phyloP scores from a whole-genome alignment of 2,329 filamentous ascomycete species.

The Rutstroemia sp. region DNA sequence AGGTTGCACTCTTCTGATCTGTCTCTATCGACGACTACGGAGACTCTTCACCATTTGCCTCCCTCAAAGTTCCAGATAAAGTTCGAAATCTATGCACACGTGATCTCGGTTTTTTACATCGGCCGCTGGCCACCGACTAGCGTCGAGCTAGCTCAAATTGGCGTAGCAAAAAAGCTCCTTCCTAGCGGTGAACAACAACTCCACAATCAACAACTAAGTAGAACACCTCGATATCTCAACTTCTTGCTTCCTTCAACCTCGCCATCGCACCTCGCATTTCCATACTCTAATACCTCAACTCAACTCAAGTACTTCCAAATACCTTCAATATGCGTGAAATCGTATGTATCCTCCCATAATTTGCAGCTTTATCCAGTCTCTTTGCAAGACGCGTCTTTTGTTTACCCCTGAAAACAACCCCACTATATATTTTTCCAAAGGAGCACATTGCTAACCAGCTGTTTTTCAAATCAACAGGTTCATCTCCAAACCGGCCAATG shows the following conservation, averaged over 20 bases:
- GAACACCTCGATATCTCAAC: constrained; percentile 12
- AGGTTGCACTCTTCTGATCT: background rate
- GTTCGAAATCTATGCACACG: background rate
- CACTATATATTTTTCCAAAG: constrained; percentile 32
- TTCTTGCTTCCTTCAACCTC: constrained; percentile 19
- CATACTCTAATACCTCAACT: constrained; percentile 7
- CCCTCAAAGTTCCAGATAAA: background rate
- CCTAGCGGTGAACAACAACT: constrained; percentile 14
- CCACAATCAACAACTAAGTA: constrained; percentile 16
- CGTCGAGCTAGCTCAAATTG: constrained; percentile 1
- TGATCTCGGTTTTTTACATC: background rate
- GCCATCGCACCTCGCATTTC: background rate
- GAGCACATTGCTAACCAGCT: constrained; percentile 46
- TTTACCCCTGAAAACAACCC: constrained; percentile 31
- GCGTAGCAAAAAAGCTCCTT: constrained; percentile 8
- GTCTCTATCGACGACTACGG: background rate
- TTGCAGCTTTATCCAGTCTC: background rate
- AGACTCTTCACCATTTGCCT: background rate
- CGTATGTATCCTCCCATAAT: constrained; percentile 41
- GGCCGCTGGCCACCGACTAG: background rate
- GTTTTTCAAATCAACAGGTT: constrained; percentile 58
- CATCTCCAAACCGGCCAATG: constrained; percentile 99
- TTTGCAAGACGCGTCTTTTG: constrained; percentile 33
- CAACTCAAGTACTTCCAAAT: constrained; percentile 18
- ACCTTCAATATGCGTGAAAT: constrained; percentile 65